Conservation (phyloP, 176 grass and related monocot genomes). For the Chrysopogon serrulatus region DNA sequence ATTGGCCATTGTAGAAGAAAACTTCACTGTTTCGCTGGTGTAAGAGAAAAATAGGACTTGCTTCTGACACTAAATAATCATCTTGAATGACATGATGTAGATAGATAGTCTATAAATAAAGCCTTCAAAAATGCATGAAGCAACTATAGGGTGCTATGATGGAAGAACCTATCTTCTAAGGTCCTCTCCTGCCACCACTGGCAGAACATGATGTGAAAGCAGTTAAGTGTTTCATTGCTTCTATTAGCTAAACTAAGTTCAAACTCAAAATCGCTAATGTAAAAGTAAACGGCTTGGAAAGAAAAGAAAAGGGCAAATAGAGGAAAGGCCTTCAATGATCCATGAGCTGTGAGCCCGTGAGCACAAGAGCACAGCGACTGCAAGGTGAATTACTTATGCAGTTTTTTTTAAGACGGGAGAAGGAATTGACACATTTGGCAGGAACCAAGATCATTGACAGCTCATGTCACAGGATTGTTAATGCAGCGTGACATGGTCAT, state of each 20-base stretch:
- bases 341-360: not conserved
- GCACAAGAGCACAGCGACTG: not conserved
- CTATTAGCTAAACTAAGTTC: not conserved
- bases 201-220: not conserved
- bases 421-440: not conserved
- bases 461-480: not conserved
- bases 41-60: not conserved
- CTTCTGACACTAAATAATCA: slow-evolving; percentile 1
- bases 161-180: not conserved
- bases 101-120: not conserved
- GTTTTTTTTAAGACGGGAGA: not conserved
- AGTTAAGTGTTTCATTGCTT: not conserved
- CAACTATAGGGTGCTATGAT: not conserved
- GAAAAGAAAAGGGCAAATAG: not conserved
- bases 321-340: not conserved
- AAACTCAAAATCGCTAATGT: not conserved
- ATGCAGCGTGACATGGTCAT: not conserved
- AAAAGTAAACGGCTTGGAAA: not conserved
- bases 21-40: not conserved
- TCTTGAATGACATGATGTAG: not conserved
- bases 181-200: not conserved
- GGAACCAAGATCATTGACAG: not conserved
- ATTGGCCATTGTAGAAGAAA: not conserved
- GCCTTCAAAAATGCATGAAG: not conserved
- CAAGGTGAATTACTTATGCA: not conserved